Percentiles rank a stretch among this genome's conserved stretches.
Conservation (phyloP, 768 basidiomycete genomes). For the Vararia minispora region DNA sequence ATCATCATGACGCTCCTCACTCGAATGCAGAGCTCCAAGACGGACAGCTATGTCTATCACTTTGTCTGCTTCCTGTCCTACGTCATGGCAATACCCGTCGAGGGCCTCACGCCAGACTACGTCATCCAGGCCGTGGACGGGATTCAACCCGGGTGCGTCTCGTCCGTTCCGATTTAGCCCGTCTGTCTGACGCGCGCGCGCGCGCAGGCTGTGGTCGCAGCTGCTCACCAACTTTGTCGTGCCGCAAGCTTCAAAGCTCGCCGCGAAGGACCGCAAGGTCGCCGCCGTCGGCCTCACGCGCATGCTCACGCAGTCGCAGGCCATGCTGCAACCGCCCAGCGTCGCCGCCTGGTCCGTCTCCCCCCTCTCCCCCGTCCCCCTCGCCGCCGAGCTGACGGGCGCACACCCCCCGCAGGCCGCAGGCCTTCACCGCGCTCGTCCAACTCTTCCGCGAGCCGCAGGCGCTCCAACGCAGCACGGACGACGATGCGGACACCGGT, state of each 20-base stretch:
- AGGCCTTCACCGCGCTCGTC: constrained; percentile 55
- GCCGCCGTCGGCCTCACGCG: constrained; percentile 71
- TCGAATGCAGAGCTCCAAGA: constrained; percentile 80
- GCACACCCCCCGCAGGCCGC: constrained; percentile 40
- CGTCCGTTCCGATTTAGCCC: neutral
- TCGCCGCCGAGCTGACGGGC: neutral
- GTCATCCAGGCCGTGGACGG: constrained; percentile 69
- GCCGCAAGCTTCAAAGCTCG: constrained; percentile 72
- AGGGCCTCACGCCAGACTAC: constrained; percentile 69
- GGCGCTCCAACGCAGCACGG: constrained; percentile 34
- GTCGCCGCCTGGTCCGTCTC: constrained; percentile 51
- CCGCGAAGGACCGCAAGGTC: constrained; percentile 76
- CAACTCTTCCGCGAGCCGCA: constrained; percentile 74
- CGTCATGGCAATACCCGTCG: constrained; percentile 61
- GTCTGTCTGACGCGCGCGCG: constrained; percentile 1
- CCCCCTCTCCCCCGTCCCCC: neutral
- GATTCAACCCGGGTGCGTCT: constrained; percentile 71
- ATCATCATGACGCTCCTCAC: constrained; percentile 71
- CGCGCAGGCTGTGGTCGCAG: constrained; percentile 62
- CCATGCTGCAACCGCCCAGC: constrained; percentile 57
- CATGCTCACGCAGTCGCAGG: constrained; percentile 61
- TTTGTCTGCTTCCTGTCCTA: constrained; percentile 74
- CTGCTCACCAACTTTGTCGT: constrained; percentile 67
- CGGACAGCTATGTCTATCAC: constrained; percentile 76
- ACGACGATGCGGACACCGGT: constrained; percentile 41